Conservation (phyloP, 192 early-diverging fungal genomes). For the Coemansia sp. region DNA sequence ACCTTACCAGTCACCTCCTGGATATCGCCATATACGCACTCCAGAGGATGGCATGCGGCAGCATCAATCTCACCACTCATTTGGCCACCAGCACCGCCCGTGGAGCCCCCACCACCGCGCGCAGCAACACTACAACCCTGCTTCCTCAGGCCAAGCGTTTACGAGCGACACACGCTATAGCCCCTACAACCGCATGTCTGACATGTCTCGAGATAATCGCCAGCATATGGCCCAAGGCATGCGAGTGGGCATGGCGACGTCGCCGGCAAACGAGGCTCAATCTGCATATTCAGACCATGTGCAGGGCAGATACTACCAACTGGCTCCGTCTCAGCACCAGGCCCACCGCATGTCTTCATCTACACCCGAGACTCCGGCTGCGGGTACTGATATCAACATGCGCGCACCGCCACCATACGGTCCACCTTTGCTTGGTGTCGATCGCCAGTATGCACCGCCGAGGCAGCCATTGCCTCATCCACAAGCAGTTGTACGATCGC, state of each 20-base stretch:
- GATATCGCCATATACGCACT: conserved; percentile 18
- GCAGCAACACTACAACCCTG: conserved; percentile 35
- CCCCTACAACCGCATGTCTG: conserved; percentile 39
- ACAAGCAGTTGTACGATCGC: background rate
- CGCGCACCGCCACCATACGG: conserved; percentile 6
- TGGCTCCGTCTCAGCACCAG: conserved; percentile 4
- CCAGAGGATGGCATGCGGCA: conserved; percentile 22
- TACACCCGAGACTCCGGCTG: conserved; percentile 10
- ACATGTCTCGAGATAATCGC: conserved; percentile 28
- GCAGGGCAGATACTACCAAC: conserved; percentile 16
- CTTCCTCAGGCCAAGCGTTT: conserved; percentile 24
- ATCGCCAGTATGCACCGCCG: conserved; percentile 4
- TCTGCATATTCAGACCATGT: background rate
- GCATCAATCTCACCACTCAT: conserved; percentile 5
- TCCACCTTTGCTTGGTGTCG: background rate
- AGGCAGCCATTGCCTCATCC: background rate
- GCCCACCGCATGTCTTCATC: conserved; percentile 10
- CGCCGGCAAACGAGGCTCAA: background rate
- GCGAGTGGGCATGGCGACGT: background rate
- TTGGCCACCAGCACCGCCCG: conserved; percentile 33
- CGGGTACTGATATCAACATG: background rate
- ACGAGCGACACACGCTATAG: conserved; percentile 39
- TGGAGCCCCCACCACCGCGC: conserved; percentile 52
- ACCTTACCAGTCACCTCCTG: background rate
- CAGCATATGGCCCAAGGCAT: conserved; percentile 20